phyloP scores from a whole-genome alignment of 441 rosid genomes.

The Croton setiger region DNA sequence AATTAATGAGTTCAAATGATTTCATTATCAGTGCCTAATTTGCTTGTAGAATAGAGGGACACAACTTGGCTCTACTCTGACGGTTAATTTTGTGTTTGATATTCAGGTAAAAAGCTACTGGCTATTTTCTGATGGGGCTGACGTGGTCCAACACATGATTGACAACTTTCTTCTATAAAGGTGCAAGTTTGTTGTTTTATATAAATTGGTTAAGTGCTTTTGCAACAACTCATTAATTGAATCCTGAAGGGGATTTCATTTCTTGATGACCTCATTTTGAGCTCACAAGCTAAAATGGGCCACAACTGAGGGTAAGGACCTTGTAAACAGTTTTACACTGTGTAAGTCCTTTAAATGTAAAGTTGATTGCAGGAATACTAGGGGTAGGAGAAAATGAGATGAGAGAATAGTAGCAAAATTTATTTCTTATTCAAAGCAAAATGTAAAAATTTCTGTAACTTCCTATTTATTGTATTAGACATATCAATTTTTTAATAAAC shows the following conservation, averaged over 20 bases:
- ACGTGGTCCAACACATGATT: slow-evolving; percentile 75
- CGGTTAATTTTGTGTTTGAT: slow-evolving; percentile 8
- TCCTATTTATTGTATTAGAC: not conserved
- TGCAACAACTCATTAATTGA: slow-evolving; percentile 8
- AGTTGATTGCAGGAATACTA: not conserved
- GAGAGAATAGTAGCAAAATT: not conserved
- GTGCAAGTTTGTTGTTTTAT: not conserved
- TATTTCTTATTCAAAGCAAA: not conserved
- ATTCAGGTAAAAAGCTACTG: slow-evolving; percentile 56
- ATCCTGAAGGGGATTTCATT: slow-evolving; percentile 10
- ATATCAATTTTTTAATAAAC: not conserved
- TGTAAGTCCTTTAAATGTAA: not conserved
- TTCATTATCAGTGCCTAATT: not conserved
- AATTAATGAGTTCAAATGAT: not conserved
- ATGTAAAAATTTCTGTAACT: not conserved
- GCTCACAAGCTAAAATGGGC: not conserved
- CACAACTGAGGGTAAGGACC: not conserved
- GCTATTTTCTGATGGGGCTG: slow-evolving; percentile 67
- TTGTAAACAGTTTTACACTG: not conserved
- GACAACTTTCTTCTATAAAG: slow-evolving; percentile 54
- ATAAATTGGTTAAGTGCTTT: not conserved
- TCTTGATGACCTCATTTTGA: slow-evolving; percentile 5
- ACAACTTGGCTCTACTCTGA: slow-evolving; percentile 8
- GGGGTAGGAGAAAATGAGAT: not conserved
- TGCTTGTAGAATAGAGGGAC: not conserved